Evolutionary conservation across 148 eudicot genomes (phyloP).

Genomic region (Selenicereus undatus): DNA sequence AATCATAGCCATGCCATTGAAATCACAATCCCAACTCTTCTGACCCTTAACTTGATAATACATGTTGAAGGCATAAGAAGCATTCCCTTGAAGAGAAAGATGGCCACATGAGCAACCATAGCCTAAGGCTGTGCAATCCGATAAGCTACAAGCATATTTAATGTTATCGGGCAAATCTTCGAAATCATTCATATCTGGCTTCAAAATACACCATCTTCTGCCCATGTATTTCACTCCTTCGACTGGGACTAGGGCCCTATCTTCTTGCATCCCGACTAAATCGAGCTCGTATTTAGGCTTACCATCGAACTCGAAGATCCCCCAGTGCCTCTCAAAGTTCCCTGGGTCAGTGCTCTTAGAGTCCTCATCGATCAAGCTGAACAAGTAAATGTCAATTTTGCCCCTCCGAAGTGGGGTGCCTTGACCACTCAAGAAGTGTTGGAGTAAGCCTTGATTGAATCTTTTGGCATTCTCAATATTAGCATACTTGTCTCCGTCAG

Average conservation of each 20-base stretch:
- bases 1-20: conserved; percentile 58
- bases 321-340: conserved; percentile 93
- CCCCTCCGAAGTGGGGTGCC: conserved; percentile 82
- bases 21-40: conserved; percentile 75
- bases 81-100: conserved; percentile 52
- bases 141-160: conserved; percentile 78
- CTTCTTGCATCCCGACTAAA: conserved; percentile 39
- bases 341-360: conserved; percentile 80
- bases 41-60: conserved; percentile 76
- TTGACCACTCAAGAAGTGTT: conserved; percentile 47
- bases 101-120: conserved; percentile 84
- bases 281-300: conserved; percentile 79
- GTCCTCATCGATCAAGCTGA: conserved; percentile 82
- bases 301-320: conserved; percentile 82
- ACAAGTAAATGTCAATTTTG: conserved; percentile 50
- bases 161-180: conserved; percentile 49
- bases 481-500: conserved; percentile 72
- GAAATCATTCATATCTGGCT: conserved; percentile 40
- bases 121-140: conserved; percentile 87
- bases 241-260: conserved; percentile 53
- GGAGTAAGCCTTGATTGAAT: conserved; percentile 71
- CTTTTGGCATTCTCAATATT: conserved; percentile 57
- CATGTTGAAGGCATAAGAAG: conserved; percentile 96
- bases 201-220: conserved; percentile 73
- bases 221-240: conserved; percentile 59